These are phyloP conservation scores for Balansia obtecta DNA, from an alignment of 2,329 filamentous ascomycete species.

Conservation along the genomic window DNA sequence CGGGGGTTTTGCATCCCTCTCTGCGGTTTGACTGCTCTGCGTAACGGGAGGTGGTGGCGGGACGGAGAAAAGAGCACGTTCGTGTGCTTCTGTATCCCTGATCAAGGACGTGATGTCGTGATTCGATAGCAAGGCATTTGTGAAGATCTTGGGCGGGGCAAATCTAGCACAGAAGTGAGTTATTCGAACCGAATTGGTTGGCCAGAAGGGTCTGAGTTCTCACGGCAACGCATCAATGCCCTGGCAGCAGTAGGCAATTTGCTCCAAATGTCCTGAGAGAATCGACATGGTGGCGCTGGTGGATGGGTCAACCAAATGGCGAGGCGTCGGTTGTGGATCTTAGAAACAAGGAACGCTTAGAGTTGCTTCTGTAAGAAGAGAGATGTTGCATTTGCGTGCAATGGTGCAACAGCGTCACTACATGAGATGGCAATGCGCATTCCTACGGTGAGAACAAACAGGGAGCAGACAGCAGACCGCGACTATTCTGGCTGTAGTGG, in stretches of 20 bases:
- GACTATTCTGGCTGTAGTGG: background rate
- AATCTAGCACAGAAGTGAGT: conserved; percentile 44
- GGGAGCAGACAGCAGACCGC: no score
- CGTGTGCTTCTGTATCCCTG: conserved; percentile 87
- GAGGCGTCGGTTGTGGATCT: background rate
- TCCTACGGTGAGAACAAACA: background rate
- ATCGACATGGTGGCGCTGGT: conserved; percentile 46
- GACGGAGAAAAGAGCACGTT: conserved; percentile 88
- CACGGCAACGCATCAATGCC: conserved; percentile 66
- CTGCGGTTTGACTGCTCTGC: conserved; percentile 21
- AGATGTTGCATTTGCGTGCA: no score
- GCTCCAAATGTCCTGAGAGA: conserved; percentile 59
- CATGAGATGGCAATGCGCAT: no score
- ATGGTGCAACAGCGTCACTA: no score
- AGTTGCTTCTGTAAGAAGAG: background rate
- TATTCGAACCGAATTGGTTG: background rate
- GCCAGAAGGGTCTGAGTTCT: background rate
- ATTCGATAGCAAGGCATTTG: conserved; percentile 76
- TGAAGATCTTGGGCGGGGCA: conserved; percentile 84
- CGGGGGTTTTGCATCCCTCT: conserved; percentile 25
- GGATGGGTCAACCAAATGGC: background rate
- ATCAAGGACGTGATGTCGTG: conserved; percentile 92
- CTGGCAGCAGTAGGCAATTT: conserved; percentile 63
- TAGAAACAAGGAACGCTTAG: background rate
- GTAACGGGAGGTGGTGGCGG: conserved; percentile 52